Base-by-base conservation (phyloP, 371 early-diverging fungal genomes). In the Paramicrosporidium saccamoebae region DNA sequence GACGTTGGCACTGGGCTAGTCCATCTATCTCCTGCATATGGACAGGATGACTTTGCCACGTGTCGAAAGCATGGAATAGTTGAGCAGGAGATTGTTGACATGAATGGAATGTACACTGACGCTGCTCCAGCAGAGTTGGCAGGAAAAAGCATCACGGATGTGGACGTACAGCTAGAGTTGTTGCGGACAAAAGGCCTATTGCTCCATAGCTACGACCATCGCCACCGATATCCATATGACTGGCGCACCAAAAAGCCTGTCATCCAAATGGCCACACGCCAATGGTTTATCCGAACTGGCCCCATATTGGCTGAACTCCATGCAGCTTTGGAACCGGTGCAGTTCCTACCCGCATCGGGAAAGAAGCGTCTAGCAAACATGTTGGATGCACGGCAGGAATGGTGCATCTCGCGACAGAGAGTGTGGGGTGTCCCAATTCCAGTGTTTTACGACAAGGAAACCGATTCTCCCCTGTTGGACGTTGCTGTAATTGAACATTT, bases 21-120 rank as follows among this genome's bases (percentile, higher is more conserved):
- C 2, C 92, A 90, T 33, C 64, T 66, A 17, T 81, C 92, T 2
- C 88, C 88, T 4, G 84, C 72, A 2, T 86, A 88, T 36, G 92
- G 92, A 22, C 64, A 69, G 49, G 79, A 81, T 10, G 92, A 90
- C 48, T 82, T 77, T 39, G 66, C 67, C 30, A 44, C 47, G 0
- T 68, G 78, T 20, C 31, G 52, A 17, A 29, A 37, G 8, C 26
- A 52, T 3, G 56, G 55, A 2, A 60, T 81, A 16, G 31, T 24
- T 4, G 31, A 26, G 2, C 30, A 23, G 12, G 27, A 28, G 20
- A 26, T 46, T 31, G 73, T 90, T 6, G 62, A 84, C 37, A 71
- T 71, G 21, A 34, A 50, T 15, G 90, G 86, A 1, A 47, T 38
- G 20, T 82, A 62, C 37, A 77, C 75, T 0, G 34, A 34, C 4